A percentile compares a stretch with the other conserved stretches of the same genome.
Conservation (phyloP, 169 alveolate genomes). For the Ichthyophthirius multifiliis region DNA sequence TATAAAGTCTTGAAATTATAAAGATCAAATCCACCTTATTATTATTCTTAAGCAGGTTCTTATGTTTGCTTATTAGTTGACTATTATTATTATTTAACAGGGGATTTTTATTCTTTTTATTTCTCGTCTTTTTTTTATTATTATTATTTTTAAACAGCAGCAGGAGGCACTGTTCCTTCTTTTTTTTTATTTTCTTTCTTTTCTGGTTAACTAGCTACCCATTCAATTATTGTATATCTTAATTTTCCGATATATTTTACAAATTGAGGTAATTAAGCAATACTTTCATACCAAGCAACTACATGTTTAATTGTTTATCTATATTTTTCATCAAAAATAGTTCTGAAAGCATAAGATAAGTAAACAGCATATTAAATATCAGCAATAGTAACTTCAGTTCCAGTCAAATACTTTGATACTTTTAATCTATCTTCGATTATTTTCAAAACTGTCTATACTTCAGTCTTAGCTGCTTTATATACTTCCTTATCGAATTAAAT, state of each 20-base stretch:
- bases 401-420: slow-evolving; percentile 79
- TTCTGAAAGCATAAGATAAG: slow-evolving; percentile 67
- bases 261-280: slow-evolving; percentile 64
- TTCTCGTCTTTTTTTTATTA: too few species aligned
- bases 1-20: slow-evolving; percentile 95
- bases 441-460: slow-evolving; percentile 26
- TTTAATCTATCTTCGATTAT: slow-evolving; percentile 58
- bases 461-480: slow-evolving; percentile 46
- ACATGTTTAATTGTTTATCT: slow-evolving; percentile 64
- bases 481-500: slow-evolving; percentile 21
- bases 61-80: too few species aligned
- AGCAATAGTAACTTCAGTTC: slow-evolving; percentile 88
- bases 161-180: too few species aligned
- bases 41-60: too few species aligned
- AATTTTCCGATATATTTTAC: slow-evolving; percentile 68
- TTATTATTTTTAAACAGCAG: slow-evolving; percentile 17
- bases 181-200: too few species aligned
- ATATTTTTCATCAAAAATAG: slow-evolving; percentile 53
- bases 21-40: too few species aligned
- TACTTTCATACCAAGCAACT: slow-evolving; percentile 60
- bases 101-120: too few species aligned
- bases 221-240: slow-evolving; percentile 51
- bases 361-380: slow-evolving; percentile 84
- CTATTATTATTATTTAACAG: too few species aligned
- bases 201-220: too few species aligned